Evolutionary conservation across 345 rosid genomes (phyloP), one percentile per base, ranked within the genome.

Genomic region (Salix suchowensis): DNA sequence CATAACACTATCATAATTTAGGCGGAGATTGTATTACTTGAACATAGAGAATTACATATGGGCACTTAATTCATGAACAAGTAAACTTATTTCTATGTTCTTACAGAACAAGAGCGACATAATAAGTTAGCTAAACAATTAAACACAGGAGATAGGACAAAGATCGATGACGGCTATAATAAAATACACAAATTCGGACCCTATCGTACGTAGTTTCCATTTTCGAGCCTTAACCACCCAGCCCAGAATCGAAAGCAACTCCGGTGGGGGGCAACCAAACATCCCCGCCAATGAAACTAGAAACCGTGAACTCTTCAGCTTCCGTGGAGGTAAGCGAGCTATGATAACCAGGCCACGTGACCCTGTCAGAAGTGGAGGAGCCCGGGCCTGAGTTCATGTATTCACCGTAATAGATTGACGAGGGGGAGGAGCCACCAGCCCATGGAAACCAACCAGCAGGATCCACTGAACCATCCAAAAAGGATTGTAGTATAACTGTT

Each of bases 201-300:
- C 50, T 5, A 0, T 13, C 50, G 15, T 44, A 44, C 50, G 15
- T 44, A 44, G 16, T 44, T 44, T 40, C 44, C 44, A 40, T 40
- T 40, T 40, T 44, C 5, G 16, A 28, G 10, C 24, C 3, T 75
- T 42, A 77, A 64, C 77, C 80, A 64, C 75, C 32, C n/a, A 82
- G 48, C 4, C 82, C 82, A 4, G 82, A 67, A 65, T 82, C 85
- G 66, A 79, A 82, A 4, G 75, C 39, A 6, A 79, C 83, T 4
- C 86, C 83, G 34, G 83, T 83, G n/a, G 81, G 75, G 6, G 83
- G 86, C 76, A 83, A 74, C 86, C 86, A 83, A 24, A 23, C 40
- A 69, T 77, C 52, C 18, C 86, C 82, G 5, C n/a, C 34, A n/a
- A 84, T 80, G 19, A 80, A 54, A 23, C 37, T 46, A 11, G 58